Evolutionary conservation across 768 basidiomycete species (phyloP).

Genomic region (Tulasnella sp.): DNA sequence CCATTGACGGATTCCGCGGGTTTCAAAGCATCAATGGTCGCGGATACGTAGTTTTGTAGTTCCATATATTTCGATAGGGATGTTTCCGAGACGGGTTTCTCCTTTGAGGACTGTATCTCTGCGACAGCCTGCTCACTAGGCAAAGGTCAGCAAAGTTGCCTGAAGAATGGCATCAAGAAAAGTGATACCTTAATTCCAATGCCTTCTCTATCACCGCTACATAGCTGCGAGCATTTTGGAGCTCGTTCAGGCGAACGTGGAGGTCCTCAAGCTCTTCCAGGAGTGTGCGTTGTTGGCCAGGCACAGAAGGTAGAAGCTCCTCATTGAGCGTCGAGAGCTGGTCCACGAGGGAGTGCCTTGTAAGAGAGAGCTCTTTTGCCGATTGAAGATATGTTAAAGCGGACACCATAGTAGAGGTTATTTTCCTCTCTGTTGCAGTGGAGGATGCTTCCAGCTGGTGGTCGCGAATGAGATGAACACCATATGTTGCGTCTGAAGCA

Average conservation of each 20-base stretch:
- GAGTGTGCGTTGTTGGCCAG: constrained; percentile 62
- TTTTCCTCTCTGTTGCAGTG: background rate
- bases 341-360: constrained; percentile 76
- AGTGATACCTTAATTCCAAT: constrained; percentile 67
- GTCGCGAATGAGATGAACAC: background rate
- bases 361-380: constrained; percentile 74
- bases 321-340: constrained; percentile 69
- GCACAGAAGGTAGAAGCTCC: constrained; percentile 57
- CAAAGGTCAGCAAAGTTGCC: background rate
- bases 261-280: constrained; percentile 81
- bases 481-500: background rate
- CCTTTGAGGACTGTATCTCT: constrained; percentile 51
- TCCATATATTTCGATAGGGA: constrained; percentile 61
- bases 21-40: constrained; percentile 53
- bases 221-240: constrained; percentile 76
- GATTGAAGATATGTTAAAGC: constrained; percentile 38
- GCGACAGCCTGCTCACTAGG: constrained; percentile 62
- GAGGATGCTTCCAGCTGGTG: constrained; percentile 23
- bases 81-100: constrained; percentile 49
- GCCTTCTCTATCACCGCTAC: constrained; percentile 72
- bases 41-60: constrained; percentile 63
- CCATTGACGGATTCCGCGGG: constrained; percentile 48
- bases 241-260: constrained; percentile 74
- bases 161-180: background rate
- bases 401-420: background rate